Base-by-base conservation (phyloP, 208 protist species). In the Leptomonas pyrrhocoris region DNA sequence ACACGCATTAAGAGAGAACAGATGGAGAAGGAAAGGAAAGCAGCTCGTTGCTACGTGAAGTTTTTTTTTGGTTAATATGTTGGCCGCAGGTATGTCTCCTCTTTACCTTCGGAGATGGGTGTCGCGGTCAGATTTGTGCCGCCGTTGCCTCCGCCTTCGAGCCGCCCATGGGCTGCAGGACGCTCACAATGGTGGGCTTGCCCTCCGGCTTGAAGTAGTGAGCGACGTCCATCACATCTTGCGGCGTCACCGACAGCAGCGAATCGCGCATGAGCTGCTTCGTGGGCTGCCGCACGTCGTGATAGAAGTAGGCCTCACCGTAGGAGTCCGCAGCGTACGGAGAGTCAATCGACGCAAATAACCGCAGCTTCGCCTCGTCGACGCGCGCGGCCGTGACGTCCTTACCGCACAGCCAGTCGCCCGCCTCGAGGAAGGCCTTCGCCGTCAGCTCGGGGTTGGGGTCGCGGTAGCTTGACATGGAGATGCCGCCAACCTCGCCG, bases 401-500 rank as follows among this genome's bases (percentile, higher is more conserved):
- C 21, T 45, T 74, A 2, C 85, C 79, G 25, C 77, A 60, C 43
- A 95, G 76, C 88, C 89, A 96, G 49, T 76, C 70, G 1, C 71
- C 82, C 2, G 85, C 85, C 61, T 95, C 86, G 21, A 78, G 54
- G 59, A 97, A 95, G 16, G 86, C 88, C 58, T 70, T 68, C 23
- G 89, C 55, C 1, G 86, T 96, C 27, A 68, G 54, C 15, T 90
- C 83, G 0, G 92, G 90, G 36, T 59, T 89, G 7, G 94, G 94
- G 71, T 97, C 94, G 45, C 94, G 86, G 79, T 96, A 96, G 73
- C 91, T 94, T 28, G 78, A 89, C 89, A 96, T 94, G 55, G 82
- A 85, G 23, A 94, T 63, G 16, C 93, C 91, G 49, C 86, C 91
- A 4, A 88, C 86, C 61, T 94, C 86, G 25, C 88, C 90, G 27